A percentile compares a stretch with the other conserved stretches of the same genome.
Conservation (phyloP, 2,329 filamentous ascomycete genomes). For the Alternaria viburni region DNA sequence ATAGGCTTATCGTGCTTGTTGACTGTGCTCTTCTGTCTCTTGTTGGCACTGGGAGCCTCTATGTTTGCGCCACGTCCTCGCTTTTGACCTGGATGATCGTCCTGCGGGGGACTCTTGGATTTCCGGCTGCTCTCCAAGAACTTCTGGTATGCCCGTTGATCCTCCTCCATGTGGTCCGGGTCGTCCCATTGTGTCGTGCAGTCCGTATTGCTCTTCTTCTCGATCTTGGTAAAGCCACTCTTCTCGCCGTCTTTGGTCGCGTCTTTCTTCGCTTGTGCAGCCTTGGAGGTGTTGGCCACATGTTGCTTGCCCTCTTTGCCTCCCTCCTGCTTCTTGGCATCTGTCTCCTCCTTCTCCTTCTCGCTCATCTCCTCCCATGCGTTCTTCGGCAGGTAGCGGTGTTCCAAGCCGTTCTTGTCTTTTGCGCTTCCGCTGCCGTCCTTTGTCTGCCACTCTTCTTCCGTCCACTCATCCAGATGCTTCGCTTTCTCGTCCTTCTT, state of each 20-base stretch:
- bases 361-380: slow-evolving; percentile 58
- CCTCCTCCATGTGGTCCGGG: slow-evolving; percentile 29
- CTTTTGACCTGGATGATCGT: slow-evolving; percentile 20
- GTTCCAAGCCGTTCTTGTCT: slow-evolving; percentile 37
- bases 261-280: slow-evolving; percentile 3
- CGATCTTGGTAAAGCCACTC: slow-evolving; percentile 13
- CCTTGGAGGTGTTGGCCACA: slow-evolving; percentile 4
- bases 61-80: slow-evolving; percentile 38
- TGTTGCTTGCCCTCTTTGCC: slow-evolving; percentile 37
- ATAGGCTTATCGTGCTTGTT: slow-evolving; percentile 27
- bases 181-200: slow-evolving; percentile 44
- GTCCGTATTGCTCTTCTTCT: slow-evolving; percentile 34
- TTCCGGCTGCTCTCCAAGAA: slow-evolving; percentile 31
- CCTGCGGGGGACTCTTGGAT: slow-evolving; percentile 3
- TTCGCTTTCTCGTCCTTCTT: slow-evolving; percentile 54
- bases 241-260: not conserved
- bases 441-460: slow-evolving; percentile 60
- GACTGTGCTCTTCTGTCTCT: slow-evolving; percentile 45
- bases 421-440: slow-evolving; percentile 55
- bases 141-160: slow-evolving; percentile 35
- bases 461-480: slow-evolving; percentile 53
- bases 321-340: slow-evolving; percentile 54
- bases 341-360: slow-evolving; percentile 46
- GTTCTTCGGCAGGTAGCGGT: slow-evolving; percentile 47
- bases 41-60: slow-evolving; percentile 34